These are phyloP conservation scores for Paramecium sexaurelia DNA, from an alignment of 73 alveolate genomes.

Conservation along the genomic window DNA sequence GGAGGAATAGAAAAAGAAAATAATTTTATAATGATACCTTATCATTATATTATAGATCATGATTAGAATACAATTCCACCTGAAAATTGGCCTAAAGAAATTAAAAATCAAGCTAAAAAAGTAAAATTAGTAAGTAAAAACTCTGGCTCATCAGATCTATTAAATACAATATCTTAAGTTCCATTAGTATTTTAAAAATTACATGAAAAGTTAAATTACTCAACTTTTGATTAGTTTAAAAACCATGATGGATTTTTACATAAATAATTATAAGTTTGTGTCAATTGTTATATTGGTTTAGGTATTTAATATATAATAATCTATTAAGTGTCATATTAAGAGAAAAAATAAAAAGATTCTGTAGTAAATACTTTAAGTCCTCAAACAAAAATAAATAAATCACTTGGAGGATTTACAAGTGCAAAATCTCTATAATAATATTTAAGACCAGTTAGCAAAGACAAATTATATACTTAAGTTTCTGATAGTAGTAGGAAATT, in stretches of 20 bases:
- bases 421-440: neutral
- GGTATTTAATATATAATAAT: neutral
- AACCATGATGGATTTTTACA: neutral
- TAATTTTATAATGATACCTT: constrained; percentile 7
- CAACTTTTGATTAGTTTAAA: neutral
- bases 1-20: neutral
- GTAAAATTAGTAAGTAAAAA: neutral
- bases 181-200: constrained; percentile 16
- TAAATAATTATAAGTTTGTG: neutral
- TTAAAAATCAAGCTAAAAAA: constrained; percentile 1
- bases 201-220: neutral
- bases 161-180: constrained; percentile 3
- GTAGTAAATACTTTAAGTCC: neutral
- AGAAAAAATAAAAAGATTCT: neutral
- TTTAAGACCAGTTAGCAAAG: neutral
- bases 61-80: neutral
- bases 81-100: constrained; percentile 28
- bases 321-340: neutral
- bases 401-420: neutral
- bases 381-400: neutral
- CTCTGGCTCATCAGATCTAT: neutral
- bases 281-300: constrained; percentile 31
- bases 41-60: neutral
- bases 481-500: neutral
- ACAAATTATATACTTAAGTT: neutral